Base-by-base conservation (phyloP, 352 stramenopile genomes). In the Detonula confervacea region DNA sequence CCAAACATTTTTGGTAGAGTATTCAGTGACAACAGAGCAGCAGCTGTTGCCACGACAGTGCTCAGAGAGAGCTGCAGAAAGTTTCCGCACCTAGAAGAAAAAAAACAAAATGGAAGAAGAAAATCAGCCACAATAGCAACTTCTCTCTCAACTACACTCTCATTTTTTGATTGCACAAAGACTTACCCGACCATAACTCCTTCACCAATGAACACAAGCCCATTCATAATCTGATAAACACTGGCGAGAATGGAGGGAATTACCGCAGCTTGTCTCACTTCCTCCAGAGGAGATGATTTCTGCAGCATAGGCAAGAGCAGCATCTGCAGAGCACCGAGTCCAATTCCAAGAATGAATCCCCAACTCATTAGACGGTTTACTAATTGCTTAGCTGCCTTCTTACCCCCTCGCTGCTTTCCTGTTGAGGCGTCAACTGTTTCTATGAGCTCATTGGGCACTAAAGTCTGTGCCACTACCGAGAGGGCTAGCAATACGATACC, bases 191-290 rank as follows among this genome's bases (percentile, higher is more conserved):
- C 81, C 83, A 94, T 92, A 2, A 93, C 77, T 6, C 89, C 87
- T 80, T 93, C 87, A 14, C 87, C 90, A 76, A 94, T 92, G 54
- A 95, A 95, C 6, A 93, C 87, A 30, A 93, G 62, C 6, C 91
- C 88, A 56, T 95, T 95, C 20, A 95, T 90, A 24, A 91, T 84
- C 61, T 94, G 89, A 71, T 92, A 83, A 14, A 92, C 72, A 44
- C 85, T 92, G 1, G 76, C 85, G 11, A 95, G 76, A 60, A 92
- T 71, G 22, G 87, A 82, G n/a, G 91, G 91, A 24, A 90, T 68
- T 25, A 81, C 74, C 1, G 89, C 91, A 25, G 91, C 91, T 55
- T 90, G 65, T 30, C 88, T 73, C 11, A 95, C 90, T 72, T 89
- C 91, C 65, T 89, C 68, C 5, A 95, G 56, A 25, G 91, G 89